Percentiles rank a stretch among this genome's conserved stretches.
Conservation (phyloP, 495 filamentous ascomycete genomes). For the Cudoniella acicularis region DNA sequence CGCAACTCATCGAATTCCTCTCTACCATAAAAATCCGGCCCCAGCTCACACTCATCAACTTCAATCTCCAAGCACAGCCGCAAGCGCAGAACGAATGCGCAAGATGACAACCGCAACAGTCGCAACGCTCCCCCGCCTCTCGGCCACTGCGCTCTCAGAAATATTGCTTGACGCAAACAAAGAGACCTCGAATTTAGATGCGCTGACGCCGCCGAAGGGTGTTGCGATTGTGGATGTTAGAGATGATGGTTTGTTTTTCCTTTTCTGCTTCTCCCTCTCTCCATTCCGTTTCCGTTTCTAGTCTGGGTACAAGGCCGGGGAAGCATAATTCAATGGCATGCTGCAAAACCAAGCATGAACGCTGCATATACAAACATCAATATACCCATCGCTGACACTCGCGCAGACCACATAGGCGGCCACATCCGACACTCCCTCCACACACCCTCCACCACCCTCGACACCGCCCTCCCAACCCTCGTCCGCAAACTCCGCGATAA, state of each 20-base stretch:
- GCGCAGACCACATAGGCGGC: conserved; percentile 81
- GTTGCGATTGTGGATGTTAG: conserved; percentile 86
- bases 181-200: conserved; percentile 20
- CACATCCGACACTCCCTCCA: conserved; percentile 78
- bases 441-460: conserved; percentile 68
- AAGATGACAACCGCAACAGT: too few species aligned
- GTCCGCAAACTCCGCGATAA: conserved; percentile 73
- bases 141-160: too few species aligned
- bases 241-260: conserved; percentile 57
- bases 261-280: conserved; percentile 1
- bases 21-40: too few species aligned
- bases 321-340: too few species aligned
- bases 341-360: too few species aligned
- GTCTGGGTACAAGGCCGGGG: too few species aligned
- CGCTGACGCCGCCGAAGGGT: conserved; percentile 30
- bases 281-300: too few species aligned
- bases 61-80: too few species aligned
- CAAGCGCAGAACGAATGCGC: too few species aligned
- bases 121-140: too few species aligned
- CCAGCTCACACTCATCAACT: too few species aligned
- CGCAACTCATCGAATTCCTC: too few species aligned
- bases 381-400: neutral
- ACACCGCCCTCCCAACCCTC: conserved; percentile 74
- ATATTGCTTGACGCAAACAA: neutral
- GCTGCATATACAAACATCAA: neutral